phyloP scores from a whole-genome alignment of 208 protist species.

The Acanthamoeba healyi region DNA sequence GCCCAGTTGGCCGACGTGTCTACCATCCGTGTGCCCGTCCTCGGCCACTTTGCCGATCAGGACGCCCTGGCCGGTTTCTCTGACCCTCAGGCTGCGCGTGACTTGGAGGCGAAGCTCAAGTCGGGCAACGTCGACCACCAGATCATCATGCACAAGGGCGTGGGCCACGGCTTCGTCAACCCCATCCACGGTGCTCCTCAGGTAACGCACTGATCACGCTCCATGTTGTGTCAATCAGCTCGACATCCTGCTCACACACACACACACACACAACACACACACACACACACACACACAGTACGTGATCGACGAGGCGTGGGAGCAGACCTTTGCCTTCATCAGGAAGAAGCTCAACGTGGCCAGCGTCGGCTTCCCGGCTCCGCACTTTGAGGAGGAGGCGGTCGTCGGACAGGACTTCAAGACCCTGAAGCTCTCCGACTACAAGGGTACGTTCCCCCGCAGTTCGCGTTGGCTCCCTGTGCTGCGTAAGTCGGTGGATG shows the following conservation, averaged over 20 bases:
- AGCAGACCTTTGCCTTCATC: slow-evolving; percentile 39
- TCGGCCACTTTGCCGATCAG: slow-evolving; percentile 29
- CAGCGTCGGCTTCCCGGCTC: slow-evolving; percentile 2
- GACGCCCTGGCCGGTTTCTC: slow-evolving; percentile 31
- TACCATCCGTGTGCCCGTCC: slow-evolving; percentile 26
- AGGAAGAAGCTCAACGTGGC: slow-evolving; percentile 7
- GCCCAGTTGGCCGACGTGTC: slow-evolving; percentile 53
- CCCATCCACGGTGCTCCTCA: slow-evolving; percentile 15
- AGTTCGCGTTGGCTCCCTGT: not conserved
- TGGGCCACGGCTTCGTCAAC: slow-evolving; percentile 61
- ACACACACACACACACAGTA: not conserved
- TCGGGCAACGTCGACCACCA: not conserved
- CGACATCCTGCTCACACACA: too few relatives aligned
- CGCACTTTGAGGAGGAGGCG: slow-evolving; percentile 14
- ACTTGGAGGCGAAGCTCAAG: slow-evolving; percentile 16
- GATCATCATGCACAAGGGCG: not conserved
- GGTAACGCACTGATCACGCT: too few relatives aligned
- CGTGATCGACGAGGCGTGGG: slow-evolving; percentile 26
- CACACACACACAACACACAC: too few relatives aligned
- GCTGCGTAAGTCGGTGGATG: not conserved
- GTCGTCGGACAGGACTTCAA: slow-evolving; percentile 52
- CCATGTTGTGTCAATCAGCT: too few relatives aligned
- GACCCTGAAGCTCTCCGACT: slow-evolving; percentile 43
- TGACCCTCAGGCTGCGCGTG: slow-evolving; percentile 37
- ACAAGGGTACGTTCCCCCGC: slow-evolving; percentile 52